Base-by-base conservation (phyloP, 2,329 filamentous ascomycete genomes). In the Claviceps sp. region DNA sequence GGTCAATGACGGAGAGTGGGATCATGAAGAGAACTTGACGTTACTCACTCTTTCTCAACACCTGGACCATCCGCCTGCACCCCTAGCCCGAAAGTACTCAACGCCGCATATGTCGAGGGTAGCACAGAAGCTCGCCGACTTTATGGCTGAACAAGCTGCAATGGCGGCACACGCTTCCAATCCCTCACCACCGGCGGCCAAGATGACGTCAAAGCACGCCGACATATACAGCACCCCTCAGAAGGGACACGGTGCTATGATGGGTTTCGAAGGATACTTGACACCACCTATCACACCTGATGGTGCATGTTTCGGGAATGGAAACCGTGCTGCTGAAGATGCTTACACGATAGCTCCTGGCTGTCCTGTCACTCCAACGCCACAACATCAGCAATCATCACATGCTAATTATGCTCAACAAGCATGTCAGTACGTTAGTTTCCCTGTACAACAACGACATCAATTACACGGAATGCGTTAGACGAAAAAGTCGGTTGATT, bases 211-310 rank as follows among this genome's bases (percentile, higher is more conserved):
- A 47, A 79, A 81, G 68, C 70, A 72, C 41, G 74, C 78, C 57
- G 72, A 80, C 63, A 79, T 83, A 57, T 88, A 86, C 63, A 85
- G 82, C 69, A 93, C 88, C 16, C 88, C 88, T 14, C 83, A 88
- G 62, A 91, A 91, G 72, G 79, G 78, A 48, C 80, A 83, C 55
- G 82, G 81, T 57, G 73, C 78, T 50, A 69, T 72, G n/a, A 71
- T 78, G 50, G 76, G 82, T 57, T 79, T 82, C 40, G 78, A 88
- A 58, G 88, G 87, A 53, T 89, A 89, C 67, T 78, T 90, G 58
- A 93, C 88, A 16, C 88, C 88, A 26, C 88, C 88, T 1, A 91
- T 93, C 64, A 93, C 88, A 0, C 88, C 88, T 4, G 87, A 91
- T 56, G 79, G 81, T 7, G 73, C 77, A 50, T 73, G 71, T 59